Conservation (phyloP, 768 basidiomycete genomes). For the Russula virescens region DNA sequence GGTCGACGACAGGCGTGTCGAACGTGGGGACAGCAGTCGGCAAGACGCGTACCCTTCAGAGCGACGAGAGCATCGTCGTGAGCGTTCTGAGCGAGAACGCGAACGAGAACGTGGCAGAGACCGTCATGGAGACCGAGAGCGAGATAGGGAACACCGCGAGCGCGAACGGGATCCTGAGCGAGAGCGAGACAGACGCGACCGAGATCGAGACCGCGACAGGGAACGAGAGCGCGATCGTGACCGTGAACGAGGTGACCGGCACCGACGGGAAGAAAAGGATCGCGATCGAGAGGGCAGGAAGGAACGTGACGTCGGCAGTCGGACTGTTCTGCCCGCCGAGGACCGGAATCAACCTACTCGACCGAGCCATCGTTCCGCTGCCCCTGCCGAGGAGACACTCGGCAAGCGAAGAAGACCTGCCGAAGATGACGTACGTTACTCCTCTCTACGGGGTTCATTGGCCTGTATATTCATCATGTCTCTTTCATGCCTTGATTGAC, state of each 20-base stretch:
- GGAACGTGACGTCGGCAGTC: conserved; percentile 45
- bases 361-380: conserved; percentile 49
- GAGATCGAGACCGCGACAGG: conserved; percentile 28
- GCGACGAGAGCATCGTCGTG: conserved; percentile 32
- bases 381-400: conserved; percentile 54
- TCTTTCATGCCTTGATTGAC: conserved; percentile 8
- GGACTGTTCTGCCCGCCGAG: conserved; percentile 39
- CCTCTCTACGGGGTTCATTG: not conserved
- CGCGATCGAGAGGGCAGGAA: conserved; percentile 59
- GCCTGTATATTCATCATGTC: not conserved
- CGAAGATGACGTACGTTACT: conserved; percentile 65
- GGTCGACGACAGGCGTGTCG: conserved; percentile 47
- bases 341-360: conserved; percentile 53
- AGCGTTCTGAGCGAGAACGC: conserved; percentile 36
- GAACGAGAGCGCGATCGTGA: conserved; percentile 29
- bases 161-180: conserved; percentile 29
- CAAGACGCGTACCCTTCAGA: conserved; percentile 37
- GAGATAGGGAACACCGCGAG: conserved; percentile 28
- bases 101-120: conserved; percentile 30
- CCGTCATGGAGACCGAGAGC: conserved; percentile 28
- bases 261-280: conserved; percentile 41
- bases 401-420: conserved; percentile 64
- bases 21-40: conserved; percentile 40
- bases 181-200: conserved; percentile 27
- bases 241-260: conserved; percentile 22